Evolutionary conservation across 1,139 yeast species (phyloP).

Genomic region (Taphrina flavorubra): DNA sequence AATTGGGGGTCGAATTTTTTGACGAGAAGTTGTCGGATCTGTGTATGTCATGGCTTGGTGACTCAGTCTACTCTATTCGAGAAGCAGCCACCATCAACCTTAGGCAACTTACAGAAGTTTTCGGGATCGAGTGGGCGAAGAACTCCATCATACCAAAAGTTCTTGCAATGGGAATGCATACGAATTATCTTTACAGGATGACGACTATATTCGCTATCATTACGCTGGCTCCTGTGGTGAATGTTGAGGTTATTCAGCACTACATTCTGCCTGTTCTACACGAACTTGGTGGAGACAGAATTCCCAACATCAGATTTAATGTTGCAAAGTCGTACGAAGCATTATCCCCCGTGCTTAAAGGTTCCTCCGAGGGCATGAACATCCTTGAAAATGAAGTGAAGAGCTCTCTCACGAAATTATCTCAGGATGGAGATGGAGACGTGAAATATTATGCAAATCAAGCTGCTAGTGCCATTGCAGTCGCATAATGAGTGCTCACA

Average conservation of each 20-base stretch:
- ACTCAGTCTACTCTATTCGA: constrained; percentile 92
- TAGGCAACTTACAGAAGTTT: constrained; percentile 77
- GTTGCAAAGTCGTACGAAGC: constrained; percentile 82
- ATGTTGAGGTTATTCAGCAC: constrained; percentile 61
- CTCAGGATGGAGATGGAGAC: constrained; percentile 80
- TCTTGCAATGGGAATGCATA: constrained; percentile 57
- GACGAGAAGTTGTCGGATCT: constrained; percentile 87
- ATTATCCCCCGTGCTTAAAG: constrained; percentile 53
- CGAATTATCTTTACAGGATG: constrained; percentile 84
- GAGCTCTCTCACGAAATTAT: constrained; percentile 68
- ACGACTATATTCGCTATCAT: constrained; percentile 89
- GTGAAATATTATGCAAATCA: constrained; percentile 77
- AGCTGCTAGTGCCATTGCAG: constrained; percentile 21
- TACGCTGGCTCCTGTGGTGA: constrained; percentile 66
- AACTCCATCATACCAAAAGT: constrained; percentile 79
- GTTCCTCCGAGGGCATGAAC: constrained; percentile 46
- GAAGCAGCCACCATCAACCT: constrained; percentile 92
- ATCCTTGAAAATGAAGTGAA: constrained; percentile 56
- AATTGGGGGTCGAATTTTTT: constrained; percentile 89
- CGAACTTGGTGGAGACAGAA: constrained; percentile 74
- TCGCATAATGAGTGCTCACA: constrained; percentile 7
- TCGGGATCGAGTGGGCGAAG: constrained; percentile 95
- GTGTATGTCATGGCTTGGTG: constrained; percentile 98
- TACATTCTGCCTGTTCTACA: constrained; percentile 80
- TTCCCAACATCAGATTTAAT: constrained; percentile 93